Conservation (phyloP, 2,329 filamentous ascomycete species). For the Ascochyta clinopodiicola region DNA sequence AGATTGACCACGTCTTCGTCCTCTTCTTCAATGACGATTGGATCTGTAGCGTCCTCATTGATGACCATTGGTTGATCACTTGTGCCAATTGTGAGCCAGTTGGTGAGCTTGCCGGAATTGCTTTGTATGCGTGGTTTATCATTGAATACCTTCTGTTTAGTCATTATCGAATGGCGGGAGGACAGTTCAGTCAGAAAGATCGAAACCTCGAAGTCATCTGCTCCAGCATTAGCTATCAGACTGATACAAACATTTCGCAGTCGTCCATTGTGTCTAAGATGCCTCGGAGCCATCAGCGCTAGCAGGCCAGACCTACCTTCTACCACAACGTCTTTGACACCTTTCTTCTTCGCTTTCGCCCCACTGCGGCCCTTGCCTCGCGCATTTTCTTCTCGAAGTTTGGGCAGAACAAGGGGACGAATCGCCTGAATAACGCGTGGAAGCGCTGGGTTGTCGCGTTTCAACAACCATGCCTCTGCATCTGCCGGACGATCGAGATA, state of each 20-base stretch:
- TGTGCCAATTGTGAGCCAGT: constrained; percentile 52
- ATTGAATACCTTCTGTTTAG: constrained; percentile 78
- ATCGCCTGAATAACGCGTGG: constrained; percentile 84
- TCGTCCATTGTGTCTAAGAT: background rate
- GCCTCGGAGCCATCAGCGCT: background rate
- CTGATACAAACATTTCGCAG: constrained; percentile 17
- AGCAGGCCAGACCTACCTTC: constrained; percentile 65
- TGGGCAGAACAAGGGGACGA: constrained; percentile 84
- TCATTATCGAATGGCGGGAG: constrained; percentile 83
- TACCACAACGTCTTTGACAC: constrained; percentile 86
- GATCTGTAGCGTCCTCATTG: constrained; percentile 53
- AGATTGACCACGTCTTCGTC: constrained; percentile 63
- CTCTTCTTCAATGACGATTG: constrained; percentile 60
- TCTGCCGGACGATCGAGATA: constrained; percentile 92
- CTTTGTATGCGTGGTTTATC: constrained; percentile 53
- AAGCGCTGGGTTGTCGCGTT: constrained; percentile 76
- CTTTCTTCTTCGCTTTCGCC: constrained; percentile 70
- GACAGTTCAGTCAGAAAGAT: constrained; percentile 89
- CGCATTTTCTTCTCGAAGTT: constrained; percentile 84
- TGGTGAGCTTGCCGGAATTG: constrained; percentile 56
- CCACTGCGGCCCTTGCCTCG: constrained; percentile 67
- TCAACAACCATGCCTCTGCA: constrained; percentile 82
- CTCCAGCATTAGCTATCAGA: constrained; percentile 21
- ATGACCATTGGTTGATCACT: constrained; percentile 52
- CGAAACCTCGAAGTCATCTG: constrained; percentile 94